Evolutionary conservation across 1,139 yeast species (phyloP).

Genomic region (Protomyces gravidus): DNA sequence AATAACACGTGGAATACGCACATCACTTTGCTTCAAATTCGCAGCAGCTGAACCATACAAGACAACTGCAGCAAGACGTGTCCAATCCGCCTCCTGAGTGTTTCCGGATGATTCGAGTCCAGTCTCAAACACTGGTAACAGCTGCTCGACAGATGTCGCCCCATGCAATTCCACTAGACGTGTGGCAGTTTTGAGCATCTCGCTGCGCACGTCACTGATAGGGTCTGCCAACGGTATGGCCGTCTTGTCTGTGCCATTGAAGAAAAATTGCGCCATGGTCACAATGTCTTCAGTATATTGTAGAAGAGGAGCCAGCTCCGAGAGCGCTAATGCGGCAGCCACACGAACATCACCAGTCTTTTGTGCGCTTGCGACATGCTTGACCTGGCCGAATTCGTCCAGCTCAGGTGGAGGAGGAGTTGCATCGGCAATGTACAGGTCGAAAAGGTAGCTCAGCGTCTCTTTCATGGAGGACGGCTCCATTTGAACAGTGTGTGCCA

Average conservation of each 20-base stretch:
- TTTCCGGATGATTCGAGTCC: conserved; percentile 44
- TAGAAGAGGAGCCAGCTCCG: conserved; percentile 51
- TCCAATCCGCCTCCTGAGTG: conserved; percentile 54
- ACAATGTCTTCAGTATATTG: conserved; percentile 40
- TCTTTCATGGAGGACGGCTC: conserved; percentile 75
- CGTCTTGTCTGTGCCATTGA: conserved; percentile 48
- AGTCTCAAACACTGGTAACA: conserved; percentile 73
- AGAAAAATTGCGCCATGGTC: conserved; percentile 34
- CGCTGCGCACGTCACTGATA: conserved; percentile 68
- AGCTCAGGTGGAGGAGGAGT: conserved; percentile 8
- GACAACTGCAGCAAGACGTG: conserved; percentile 77
- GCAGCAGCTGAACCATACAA: conserved; percentile 84
- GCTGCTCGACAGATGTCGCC: conserved; percentile 55
- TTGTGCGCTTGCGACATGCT: background rate
- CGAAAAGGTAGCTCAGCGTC: conserved; percentile 49
- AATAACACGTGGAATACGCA: conserved; percentile 59
- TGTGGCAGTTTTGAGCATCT: conserved; percentile 85
- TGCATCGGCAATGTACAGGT: conserved; percentile 39
- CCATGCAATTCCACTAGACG: conserved; percentile 66
- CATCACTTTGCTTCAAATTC: conserved; percentile 63
- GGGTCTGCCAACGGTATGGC: conserved; percentile 64
- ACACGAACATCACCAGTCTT: conserved; percentile 4
- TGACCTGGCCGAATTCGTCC: conserved; percentile 17
- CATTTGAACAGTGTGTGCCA: conserved; percentile 70
- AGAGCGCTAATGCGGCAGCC: conserved; percentile 55